Conservation (phyloP, 2,329 filamentous ascomycete genomes). For the Talaromyces atroroseus region DNA sequence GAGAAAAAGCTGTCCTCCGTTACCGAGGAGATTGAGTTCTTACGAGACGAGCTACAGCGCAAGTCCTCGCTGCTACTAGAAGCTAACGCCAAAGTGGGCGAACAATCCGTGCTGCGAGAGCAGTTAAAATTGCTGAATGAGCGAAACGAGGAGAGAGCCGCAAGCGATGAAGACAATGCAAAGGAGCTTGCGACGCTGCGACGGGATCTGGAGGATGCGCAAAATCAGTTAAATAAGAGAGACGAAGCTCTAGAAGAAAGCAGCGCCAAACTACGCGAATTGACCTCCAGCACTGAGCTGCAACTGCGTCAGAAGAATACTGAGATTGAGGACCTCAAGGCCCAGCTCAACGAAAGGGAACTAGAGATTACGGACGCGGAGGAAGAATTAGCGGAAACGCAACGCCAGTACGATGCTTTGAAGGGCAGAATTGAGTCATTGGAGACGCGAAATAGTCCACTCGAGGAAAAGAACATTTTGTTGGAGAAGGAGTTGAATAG, state of each 20-base stretch:
- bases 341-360: conserved; percentile 29
- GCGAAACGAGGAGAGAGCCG: conserved; percentile 20
- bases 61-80: conserved; percentile 27
- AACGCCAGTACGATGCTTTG: conserved; percentile 29
- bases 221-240: conserved; percentile 31
- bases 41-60: conserved; percentile 33
- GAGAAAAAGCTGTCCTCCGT: conserved; percentile 29
- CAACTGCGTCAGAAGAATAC: conserved; percentile 31
- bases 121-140: conserved; percentile 25
- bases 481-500: conserved; percentile 32
- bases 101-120: conserved; percentile 25
- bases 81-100: conserved; percentile 19
- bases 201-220: conserved; percentile 27
- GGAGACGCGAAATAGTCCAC: conserved; percentile 29
- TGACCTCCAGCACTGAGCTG: conserved; percentile 27
- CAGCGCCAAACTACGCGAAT: conserved; percentile 27
- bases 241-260: conserved; percentile 31
- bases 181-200: conserved; percentile 30
- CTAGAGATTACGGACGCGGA: conserved; percentile 33
- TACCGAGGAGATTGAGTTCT: conserved; percentile 33
- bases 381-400: conserved; percentile 27
- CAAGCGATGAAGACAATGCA: conserved; percentile 23
- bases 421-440: conserved; percentile 30
- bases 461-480: conserved; percentile 34
- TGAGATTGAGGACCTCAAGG: conserved; percentile 33